Conservation (phyloP, 1,139 yeast species). For the Pneumocystis sp. region DNA sequence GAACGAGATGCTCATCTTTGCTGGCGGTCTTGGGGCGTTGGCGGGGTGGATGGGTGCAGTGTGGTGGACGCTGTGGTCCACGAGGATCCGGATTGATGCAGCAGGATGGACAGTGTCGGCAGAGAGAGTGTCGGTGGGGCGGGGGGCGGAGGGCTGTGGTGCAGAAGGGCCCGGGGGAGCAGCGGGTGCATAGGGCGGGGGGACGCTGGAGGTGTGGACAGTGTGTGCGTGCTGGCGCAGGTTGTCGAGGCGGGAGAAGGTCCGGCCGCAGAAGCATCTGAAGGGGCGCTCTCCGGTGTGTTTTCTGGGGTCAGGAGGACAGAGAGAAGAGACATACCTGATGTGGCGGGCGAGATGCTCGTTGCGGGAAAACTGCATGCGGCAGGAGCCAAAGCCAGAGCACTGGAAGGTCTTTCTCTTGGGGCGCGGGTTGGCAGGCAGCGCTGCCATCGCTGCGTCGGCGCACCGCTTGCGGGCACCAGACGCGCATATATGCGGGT, state of each 20-base stretch:
- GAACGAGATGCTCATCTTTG: not conserved
- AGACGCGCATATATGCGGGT: too few relatives aligned
- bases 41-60: too few relatives aligned
- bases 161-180: too few relatives aligned
- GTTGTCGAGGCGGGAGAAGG: slow-evolving; percentile 74
- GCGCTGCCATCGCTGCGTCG: not conserved
- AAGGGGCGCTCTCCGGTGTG: slow-evolving; percentile 95
- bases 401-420: slow-evolving; percentile 42
- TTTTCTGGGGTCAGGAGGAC: slow-evolving; percentile 37
- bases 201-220: not conserved
- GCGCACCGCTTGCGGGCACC: too few relatives aligned
- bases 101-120: too few relatives aligned
- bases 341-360: slow-evolving; percentile 90
- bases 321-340: too few relatives aligned
- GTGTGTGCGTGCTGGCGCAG: slow-evolving; percentile 85
- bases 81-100: too few relatives aligned
- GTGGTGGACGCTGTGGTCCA: too few relatives aligned
- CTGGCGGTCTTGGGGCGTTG: too few relatives aligned
- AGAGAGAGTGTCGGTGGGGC: too few relatives aligned
- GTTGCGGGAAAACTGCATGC: slow-evolving; percentile 73
- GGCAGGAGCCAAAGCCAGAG: slow-evolving; percentile 73
- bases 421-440: not conserved
- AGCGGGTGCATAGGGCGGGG: too few relatives aligned
- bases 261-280: slow-evolving; percentile 70
- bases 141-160: too few relatives aligned